These are phyloP conservation scores for Papilionanthe hybrid DNA, from an alignment of 116 monocot genomes.

Conservation along the genomic window DNA sequence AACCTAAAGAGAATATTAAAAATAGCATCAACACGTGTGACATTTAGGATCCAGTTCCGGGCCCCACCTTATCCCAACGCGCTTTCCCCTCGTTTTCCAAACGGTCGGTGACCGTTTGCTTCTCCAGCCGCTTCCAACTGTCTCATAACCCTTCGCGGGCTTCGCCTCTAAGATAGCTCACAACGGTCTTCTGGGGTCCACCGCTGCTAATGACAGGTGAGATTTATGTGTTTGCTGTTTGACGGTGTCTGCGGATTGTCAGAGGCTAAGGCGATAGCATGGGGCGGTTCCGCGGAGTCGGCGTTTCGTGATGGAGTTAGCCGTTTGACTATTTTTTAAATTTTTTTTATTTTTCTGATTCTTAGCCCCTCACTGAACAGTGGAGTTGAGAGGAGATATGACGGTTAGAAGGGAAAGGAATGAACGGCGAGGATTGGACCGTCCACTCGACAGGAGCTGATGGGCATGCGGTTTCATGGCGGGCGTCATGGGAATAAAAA, in stretches of 20 bases:
- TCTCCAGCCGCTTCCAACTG: constrained; percentile 1
- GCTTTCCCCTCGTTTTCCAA: not conserved
- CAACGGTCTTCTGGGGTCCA: not conserved
- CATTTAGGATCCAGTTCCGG: not conserved
- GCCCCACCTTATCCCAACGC: not conserved
- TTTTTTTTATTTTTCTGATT: too few species aligned
- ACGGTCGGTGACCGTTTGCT: not conserved
- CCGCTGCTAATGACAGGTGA: not conserved
- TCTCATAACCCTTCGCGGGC: not conserved
- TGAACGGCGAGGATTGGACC: not conserved
- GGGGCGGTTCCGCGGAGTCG: not conserved
- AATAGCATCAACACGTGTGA: too few species aligned
- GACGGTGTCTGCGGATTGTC: not conserved
- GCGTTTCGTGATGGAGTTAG: too few species aligned
- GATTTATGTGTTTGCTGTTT: not conserved
- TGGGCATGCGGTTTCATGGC: too few species aligned
- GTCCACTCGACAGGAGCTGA: not conserved
- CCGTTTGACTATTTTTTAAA: too few species aligned
- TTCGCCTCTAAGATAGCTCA: not conserved
- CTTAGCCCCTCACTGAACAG: too few species aligned
- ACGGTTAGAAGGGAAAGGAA: not conserved
- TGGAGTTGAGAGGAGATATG: not conserved
- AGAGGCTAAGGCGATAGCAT: not conserved
- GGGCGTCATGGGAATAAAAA: too few species aligned
- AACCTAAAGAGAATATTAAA: too few species aligned